Evolutionary conservation across 495 filamentous ascomycete genomes (phyloP).

Genomic region (Letharia lupina): DNA sequence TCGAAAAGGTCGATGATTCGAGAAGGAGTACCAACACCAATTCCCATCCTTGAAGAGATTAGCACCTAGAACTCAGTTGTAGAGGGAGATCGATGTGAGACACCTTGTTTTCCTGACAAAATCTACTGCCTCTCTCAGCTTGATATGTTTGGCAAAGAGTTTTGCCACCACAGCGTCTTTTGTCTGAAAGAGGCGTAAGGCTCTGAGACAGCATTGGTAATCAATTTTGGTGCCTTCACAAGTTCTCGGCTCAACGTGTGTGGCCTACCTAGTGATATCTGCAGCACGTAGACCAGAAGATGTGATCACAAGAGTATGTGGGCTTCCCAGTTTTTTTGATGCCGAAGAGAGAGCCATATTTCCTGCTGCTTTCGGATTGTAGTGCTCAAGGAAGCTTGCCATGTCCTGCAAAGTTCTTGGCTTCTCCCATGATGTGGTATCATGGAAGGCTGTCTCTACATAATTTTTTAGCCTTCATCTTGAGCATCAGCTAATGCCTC

Average conservation of each 20-base stretch:
- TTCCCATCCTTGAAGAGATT: slow-evolving; percentile 50
- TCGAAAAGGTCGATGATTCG: slow-evolving; percentile 74
- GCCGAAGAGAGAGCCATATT: slow-evolving; percentile 47
- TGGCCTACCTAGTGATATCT: slow-evolving; percentile 18
- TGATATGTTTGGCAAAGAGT: slow-evolving; percentile 97
- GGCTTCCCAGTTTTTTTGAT: slow-evolving; percentile 61
- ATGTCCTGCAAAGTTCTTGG: slow-evolving; percentile 58
- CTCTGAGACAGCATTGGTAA: slow-evolving; percentile 36
- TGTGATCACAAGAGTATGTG: slow-evolving; percentile 52
- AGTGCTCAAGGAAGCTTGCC: slow-evolving; percentile 65
- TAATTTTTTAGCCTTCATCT: slow-evolving; percentile 18
- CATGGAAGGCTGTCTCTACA: slow-evolving; percentile 49
- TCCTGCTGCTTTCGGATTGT: slow-evolving; percentile 41
- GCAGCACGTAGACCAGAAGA: slow-evolving; percentile 18
- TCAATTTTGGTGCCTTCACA: neutral
- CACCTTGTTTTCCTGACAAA: slow-evolving; percentile 58
- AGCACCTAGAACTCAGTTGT: neutral
- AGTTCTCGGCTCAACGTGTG: neutral
- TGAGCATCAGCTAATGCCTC: neutral
- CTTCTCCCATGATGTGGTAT: slow-evolving; percentile 65
- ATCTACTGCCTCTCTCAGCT: slow-evolving; percentile 75
- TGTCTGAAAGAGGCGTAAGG: slow-evolving; percentile 65
- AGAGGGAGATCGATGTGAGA: neutral
- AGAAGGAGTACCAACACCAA: slow-evolving; percentile 83
- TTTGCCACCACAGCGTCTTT: slow-evolving; percentile 75